Evolutionary conservation across 768 basidiomycete genomes (phyloP), one percentile per base, ranked within the genome.

Genomic region (Lyophyllum shimeji): DNA sequence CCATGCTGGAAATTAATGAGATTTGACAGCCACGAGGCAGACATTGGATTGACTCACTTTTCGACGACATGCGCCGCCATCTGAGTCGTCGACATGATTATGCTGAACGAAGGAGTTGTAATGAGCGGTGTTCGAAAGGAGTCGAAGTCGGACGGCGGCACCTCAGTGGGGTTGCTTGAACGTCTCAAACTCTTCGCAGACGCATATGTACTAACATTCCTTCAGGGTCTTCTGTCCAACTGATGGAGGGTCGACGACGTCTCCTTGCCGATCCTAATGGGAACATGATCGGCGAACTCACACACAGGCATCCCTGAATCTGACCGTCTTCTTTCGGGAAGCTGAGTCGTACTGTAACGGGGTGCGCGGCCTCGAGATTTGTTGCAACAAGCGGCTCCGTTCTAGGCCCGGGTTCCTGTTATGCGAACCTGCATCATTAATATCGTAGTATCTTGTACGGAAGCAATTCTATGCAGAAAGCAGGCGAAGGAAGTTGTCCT

Each of bases 1-100:
- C 64, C 56, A 65, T 60, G 50, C 64, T 65, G 27, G 21, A 46
- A 3, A 37, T 8, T 37, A 13, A 13, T 11, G 12, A 37, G 15
- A 37, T 29, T n/a, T 29, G 29, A 29, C 5, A 5, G 9, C 29
- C 5, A 29, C 4, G 29, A 29, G 29, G 9, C 29, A 5, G 9
- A 4, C 29, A 29, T 29, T 9, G 29, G 9, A 29, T 29, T 29
- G 5, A 59, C 60, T 46, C 47, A 63, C 62, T 58, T 59, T 7
- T 52, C 47, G 37, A 49, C 40, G 42, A 62, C 37, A 21, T 53
- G 49, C 43, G 53, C 55, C 15, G 53, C 47, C 50, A 58, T 47
- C 3, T 45, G 50, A 34, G 40, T 52, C 2, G 47, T 6, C n/a
- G n/a, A n/a, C 56, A 60, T 62, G 31, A 15, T 50, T 39, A 18